Conservation (phyloP, 2,329 filamentous ascomycete species). For the Cordyceps cicadae region DNA sequence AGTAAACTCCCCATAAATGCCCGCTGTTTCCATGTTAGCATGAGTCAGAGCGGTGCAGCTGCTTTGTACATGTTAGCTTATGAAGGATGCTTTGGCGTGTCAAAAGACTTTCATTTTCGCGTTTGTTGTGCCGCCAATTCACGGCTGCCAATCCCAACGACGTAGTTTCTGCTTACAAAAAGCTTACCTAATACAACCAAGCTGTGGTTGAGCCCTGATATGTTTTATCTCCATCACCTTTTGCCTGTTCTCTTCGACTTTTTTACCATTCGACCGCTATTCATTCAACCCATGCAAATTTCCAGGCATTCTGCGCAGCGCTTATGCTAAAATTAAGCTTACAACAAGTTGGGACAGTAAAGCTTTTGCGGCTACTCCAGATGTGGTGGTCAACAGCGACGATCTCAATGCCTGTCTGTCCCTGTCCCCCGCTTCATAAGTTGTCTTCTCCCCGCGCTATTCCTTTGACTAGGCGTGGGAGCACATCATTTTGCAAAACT, state of each 20-base stretch:
- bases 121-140: neutral
- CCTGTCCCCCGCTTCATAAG: neutral
- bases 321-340: conserved; percentile 1
- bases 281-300: no score
- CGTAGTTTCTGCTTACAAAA: neutral
- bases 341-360: neutral
- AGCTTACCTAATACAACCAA: no score
- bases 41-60: neutral
- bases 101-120: neutral
- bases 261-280: no score
- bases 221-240: no score
- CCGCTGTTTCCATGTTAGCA: neutral
- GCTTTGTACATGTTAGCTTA: neutral
- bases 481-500: neutral
- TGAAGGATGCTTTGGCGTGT: neutral
- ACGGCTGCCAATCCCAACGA: neutral
- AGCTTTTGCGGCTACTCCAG: neutral
- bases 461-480: neutral
- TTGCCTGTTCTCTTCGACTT: no score
- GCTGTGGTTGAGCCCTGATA: no score
- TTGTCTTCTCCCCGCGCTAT: neutral
- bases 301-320: no score
- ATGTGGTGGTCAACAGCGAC: neutral
- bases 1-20: neutral
- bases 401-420: neutral